Base-by-base conservation (phyloP, 1,139 yeast genomes). In the Pichia sp. region DNA sequence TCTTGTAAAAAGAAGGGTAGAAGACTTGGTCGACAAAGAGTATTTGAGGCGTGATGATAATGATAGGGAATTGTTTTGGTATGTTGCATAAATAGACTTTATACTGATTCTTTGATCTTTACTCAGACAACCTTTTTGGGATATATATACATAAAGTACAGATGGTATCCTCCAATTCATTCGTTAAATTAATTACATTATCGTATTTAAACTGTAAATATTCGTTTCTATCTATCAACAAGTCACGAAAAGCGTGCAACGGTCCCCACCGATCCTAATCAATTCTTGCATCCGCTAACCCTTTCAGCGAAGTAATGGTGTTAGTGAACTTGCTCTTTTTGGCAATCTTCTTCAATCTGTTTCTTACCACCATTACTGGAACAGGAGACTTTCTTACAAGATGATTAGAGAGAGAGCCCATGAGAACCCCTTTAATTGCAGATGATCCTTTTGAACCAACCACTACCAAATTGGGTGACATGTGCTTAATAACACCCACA, bases 311-410 rank as follows among this genome's bases (percentile, higher is more conserved):
- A 3, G 63, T 59, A 23, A 68, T 61, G 46, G 63, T 65, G 51
- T 67, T 67, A 31, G 62, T 59, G 54, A 65, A 62, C 65, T 74
- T 58, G 65, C 71, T 65, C 68, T 81, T 80, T 63, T 87, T 77
- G 58, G 83, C 80, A 56, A 86, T 75, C 72, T 87, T 84, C 70
- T 86, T 86, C 64, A 88, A 76, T 66, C 87, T 88, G 65, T 85
- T 85, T 56, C 96, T 78, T 19, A 93, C 95, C 47, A 91, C 96
- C 85, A 91, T 83, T 25, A 90, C 95, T 0, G 98, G 97, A 13
- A 88, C 91, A 23, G 87, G 75, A 63, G 88, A 80, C 64, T 84
- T 82, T 16, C 89, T 83, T 12, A 87, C 88, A 60, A 87, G 74
- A 66, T 87, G 87, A 62, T 86, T 87, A 4, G 88, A 81, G 57